Evolutionary conservation across 2,329 filamentous ascomycete species (phyloP), one percentile per base, ranked within the genome.

Genomic region (Rhexocercosporidium sp.): DNA sequence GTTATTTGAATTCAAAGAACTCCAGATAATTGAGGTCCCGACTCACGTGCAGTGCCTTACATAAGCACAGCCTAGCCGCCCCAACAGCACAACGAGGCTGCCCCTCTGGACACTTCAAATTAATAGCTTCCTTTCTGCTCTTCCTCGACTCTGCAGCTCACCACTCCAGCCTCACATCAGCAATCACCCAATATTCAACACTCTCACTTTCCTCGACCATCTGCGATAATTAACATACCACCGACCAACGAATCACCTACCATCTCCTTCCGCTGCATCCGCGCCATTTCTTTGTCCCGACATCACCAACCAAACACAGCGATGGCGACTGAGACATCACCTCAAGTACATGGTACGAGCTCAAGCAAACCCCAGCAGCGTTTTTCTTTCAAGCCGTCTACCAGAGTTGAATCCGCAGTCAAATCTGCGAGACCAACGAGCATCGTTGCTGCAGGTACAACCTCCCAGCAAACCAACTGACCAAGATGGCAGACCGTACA

Each of bases 401-500:
- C 64, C 59, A 66, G 54, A 54, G 44, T 31, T 66, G 59, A 47
- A 44, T 53, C 62, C 63, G 57, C 6, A 65, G 54, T 31, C 54
- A 39, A 41, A 51, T 59, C 53, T 53, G 44, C 31, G n/a, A 59
- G 39, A 8, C 46, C 16, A 6, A 46, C 29, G 51, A 54, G 41
- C 29, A 44, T 37, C 12, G 7, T 41, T 34, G 20, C 39, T 44
- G 41, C 56, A 41, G 29, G 37, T 59, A 59, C 34, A 20, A 62
- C 54, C 27, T n/a, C 68, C 51, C 22, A 46, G 25, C 64, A 31
- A 7, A 37, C 16, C 46, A 68, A 66, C 70, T 75, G 51, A 75
- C 66, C 75, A 63, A 59, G 34, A 77, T 80, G 70, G 73, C 80
- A 94, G 91, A 94, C 79, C 87, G 89, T 72, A 84, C 89, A 72